Percentiles rank a stretch among this genome's conserved stretches.
Conservation (phyloP, 2,329 filamentous ascomycete species). For the Sporothrix luriei region DNA sequence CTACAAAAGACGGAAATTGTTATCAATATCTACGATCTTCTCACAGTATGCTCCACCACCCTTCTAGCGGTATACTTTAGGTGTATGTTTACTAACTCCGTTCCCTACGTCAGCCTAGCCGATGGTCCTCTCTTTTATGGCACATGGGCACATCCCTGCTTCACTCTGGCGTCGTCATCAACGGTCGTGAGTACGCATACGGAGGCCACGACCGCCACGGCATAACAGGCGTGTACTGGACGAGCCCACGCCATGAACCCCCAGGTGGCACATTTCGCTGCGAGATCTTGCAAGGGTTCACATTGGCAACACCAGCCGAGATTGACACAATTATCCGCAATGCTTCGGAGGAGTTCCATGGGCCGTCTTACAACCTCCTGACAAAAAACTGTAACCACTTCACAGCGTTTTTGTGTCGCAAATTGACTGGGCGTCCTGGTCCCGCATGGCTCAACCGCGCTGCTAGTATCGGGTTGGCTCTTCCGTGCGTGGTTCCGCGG, state of each 20-base stretch:
- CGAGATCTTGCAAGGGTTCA: slow-evolving; percentile 78
- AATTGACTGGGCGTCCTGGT: slow-evolving; percentile 69
- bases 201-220: slow-evolving; percentile 74
- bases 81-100: slow-evolving; percentile 27
- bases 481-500: slow-evolving; percentile 79
- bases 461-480: slow-evolving; percentile 76
- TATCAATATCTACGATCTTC: slow-evolving; percentile 77
- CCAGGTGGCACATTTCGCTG: slow-evolving; percentile 76
- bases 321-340: slow-evolving; percentile 69
- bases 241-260: slow-evolving; percentile 69
- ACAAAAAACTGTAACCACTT: slow-evolving; percentile 90
- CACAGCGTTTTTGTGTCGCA: slow-evolving; percentile 73
- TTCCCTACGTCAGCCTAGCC: slow-evolving; percentile 60
- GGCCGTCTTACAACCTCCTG: slow-evolving; percentile 76
- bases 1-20: slow-evolving; percentile 71
- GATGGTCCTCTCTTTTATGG: slow-evolving; percentile 76
- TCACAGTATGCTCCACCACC: slow-evolving; percentile 57
- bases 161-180: slow-evolving; percentile 81
- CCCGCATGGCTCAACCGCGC: slow-evolving; percentile 81
- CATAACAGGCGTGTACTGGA: slow-evolving; percentile 82
- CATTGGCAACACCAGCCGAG: slow-evolving; percentile 67
- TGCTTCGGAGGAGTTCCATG: slow-evolving; percentile 72
- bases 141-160: slow-evolving; percentile 74
- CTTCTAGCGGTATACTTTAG: slow-evolving; percentile 34
- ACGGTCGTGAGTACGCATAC: slow-evolving; percentile 79